Evolutionary conservation across 192 early-diverging fungal genomes (phyloP).

Genomic region (Entophlyctis helioformis): DNA sequence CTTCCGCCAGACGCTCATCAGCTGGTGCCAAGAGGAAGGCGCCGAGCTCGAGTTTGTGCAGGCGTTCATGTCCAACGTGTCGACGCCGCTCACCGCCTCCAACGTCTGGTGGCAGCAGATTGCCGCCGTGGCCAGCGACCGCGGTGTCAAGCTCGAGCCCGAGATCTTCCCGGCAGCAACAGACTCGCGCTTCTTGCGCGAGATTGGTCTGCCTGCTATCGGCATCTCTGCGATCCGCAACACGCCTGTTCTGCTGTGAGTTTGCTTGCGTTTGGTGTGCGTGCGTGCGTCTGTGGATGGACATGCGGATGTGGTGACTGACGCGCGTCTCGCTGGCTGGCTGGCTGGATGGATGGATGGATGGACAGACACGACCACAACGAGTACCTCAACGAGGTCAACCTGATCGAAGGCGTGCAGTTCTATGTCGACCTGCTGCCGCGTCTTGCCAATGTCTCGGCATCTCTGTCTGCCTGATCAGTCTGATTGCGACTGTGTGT

Average conservation of each 20-base stretch:
- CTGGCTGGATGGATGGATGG: too few relatives aligned
- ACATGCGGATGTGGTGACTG: too few relatives aligned
- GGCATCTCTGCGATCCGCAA: constrained; percentile 75
- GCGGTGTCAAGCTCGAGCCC: constrained; percentile 39
- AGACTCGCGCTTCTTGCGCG: constrained; percentile 67
- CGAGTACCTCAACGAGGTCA: constrained; percentile 67
- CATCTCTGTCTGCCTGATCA: too few relatives aligned
- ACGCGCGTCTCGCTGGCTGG: too few relatives aligned
- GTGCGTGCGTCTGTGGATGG: neutral
- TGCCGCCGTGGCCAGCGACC: constrained; percentile 20
- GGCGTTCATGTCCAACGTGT: neutral
- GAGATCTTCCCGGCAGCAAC: constrained; percentile 79
- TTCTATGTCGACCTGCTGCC: constrained; percentile 59
- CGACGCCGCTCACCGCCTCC: constrained; percentile 2
- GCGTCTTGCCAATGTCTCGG: too few relatives aligned
- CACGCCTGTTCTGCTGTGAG: constrained; percentile 53
- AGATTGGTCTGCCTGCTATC: constrained; percentile 62
- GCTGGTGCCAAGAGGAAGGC: constrained; percentile 15
- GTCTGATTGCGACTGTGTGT: too few relatives aligned
- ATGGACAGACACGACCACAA: constrained; percentile 61
- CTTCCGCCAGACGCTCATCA: constrained; percentile 40
- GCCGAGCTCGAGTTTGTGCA: neutral
- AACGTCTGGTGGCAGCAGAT: constrained; percentile 67
- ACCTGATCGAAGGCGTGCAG: constrained; percentile 58
- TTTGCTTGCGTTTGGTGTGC: neutral